phyloP scores from a whole-genome alignment of 805 yeast species.

The Kregervanrija pseudodelftensis region DNA sequence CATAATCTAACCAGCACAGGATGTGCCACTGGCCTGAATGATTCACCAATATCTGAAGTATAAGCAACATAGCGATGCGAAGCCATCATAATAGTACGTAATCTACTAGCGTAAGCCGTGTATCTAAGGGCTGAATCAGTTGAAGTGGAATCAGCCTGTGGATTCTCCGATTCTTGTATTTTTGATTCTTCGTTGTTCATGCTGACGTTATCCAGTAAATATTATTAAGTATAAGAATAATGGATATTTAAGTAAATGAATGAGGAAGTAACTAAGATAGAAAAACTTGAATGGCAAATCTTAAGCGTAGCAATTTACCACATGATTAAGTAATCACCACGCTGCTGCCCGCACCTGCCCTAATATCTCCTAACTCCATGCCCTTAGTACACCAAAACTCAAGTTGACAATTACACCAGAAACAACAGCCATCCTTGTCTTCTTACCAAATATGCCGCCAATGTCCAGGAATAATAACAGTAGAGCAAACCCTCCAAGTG shows the following conservation, averaged over 20 bases:
- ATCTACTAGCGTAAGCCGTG: conserved; percentile 74
- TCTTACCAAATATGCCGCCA: conserved; percentile 48
- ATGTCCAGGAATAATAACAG: conserved; percentile 52
- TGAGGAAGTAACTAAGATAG: no score
- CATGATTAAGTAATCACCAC: background rate
- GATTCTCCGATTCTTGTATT: conserved; percentile 1
- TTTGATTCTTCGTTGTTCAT: background rate
- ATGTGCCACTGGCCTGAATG: conserved; percentile 76
- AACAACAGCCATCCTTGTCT: conserved; percentile 60
- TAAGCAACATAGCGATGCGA: conserved; percentile 81
- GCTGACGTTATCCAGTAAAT: no score
- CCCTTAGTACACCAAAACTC: conserved; percentile 53
- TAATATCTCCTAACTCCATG: conserved; percentile 23
- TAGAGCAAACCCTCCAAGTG: conserved; percentile 66
- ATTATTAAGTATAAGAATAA: no score
- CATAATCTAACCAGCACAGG: conserved; percentile 58
- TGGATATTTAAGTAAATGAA: no score
- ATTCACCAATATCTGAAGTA: conserved; percentile 82
- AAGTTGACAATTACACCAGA: conserved; percentile 68
- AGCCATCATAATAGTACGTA: conserved; percentile 63
- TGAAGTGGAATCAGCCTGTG: conserved; percentile 10
- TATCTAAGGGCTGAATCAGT: conserved; percentile 44
- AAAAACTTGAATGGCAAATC: no score
- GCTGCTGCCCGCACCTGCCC: background rate
- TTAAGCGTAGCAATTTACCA: background rate